phyloP scores from a whole-genome alignment of 2,329 filamentous ascomycete species.

The Fonsecaea erecta region DNA sequence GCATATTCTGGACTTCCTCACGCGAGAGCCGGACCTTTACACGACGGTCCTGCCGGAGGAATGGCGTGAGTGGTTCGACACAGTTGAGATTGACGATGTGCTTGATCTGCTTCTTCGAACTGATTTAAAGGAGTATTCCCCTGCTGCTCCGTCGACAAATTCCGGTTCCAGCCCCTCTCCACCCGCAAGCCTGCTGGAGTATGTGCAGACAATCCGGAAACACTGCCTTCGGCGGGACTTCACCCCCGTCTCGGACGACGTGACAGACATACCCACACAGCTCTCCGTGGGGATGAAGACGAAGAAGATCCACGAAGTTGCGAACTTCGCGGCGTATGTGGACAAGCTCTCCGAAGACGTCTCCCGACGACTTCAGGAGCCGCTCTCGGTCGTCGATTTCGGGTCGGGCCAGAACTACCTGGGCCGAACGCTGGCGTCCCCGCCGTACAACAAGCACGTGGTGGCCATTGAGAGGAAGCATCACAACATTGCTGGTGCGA shows the following conservation, averaged over 20 bases:
- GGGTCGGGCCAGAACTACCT: constrained; percentile 97
- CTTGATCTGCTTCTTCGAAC: constrained; percentile 81
- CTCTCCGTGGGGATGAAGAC: constrained; percentile 90
- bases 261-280: constrained; percentile 62
- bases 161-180: constrained; percentile 45
- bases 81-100: constrained; percentile 72
- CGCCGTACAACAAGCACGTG: constrained; percentile 83
- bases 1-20: constrained; percentile 96
- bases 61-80: constrained; percentile 80
- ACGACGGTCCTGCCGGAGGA: constrained; percentile 73
- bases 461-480: constrained; percentile 88
- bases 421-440: constrained; percentile 80
- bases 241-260: constrained; percentile 26
- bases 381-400: constrained; percentile 86
- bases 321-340: constrained; percentile 86
- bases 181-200: constrained; percentile 67
- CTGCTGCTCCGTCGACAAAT: constrained; percentile 21
- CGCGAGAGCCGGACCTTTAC: constrained; percentile 80
- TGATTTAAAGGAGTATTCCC: constrained; percentile 57
- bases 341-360: constrained; percentile 66
- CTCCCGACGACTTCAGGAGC: constrained; percentile 45
- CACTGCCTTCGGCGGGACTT: constrained; percentile 71
- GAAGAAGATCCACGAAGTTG: constrained; percentile 94
- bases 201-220: constrained; percentile 71
- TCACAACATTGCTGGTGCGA: constrained; percentile 84